Conservation (phyloP, 192 early-diverging fungal genomes). For the Neocallimastix lanati region DNA sequence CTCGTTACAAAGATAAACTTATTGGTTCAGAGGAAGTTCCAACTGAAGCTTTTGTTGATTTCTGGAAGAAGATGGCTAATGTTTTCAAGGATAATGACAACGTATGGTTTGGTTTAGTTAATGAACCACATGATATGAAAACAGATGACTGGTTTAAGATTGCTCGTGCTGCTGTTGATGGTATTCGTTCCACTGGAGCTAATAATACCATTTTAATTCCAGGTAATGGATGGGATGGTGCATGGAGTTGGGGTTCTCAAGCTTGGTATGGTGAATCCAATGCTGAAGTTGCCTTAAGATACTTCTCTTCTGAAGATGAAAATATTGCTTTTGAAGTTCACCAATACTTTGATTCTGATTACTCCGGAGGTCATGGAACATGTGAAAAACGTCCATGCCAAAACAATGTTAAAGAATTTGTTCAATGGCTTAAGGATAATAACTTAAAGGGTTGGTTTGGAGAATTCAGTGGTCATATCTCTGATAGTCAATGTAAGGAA, state of each 20-base stretch:
- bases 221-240: constrained; percentile 9
- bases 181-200: constrained; percentile 10
- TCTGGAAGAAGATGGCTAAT: neutral
- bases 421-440: constrained; percentile 6
- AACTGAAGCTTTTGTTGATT: neutral
- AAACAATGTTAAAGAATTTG: neutral
- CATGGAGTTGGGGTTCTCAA: constrained; percentile 1
- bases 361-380: neutral
- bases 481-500: constrained; percentile 1
- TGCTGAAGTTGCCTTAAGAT: constrained; percentile 12
- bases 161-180: constrained; percentile 9
- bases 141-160: constrained; percentile 1
- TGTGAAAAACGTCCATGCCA: constrained; percentile 5
- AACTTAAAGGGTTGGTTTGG: constrained; percentile 9
- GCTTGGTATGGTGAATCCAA: neutral
- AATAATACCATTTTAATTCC: constrained; percentile 9
- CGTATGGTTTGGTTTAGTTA: constrained; percentile 6
- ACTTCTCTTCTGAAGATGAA: too few species aligned
- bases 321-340: too few species aligned
- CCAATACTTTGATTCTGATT: too few species aligned
- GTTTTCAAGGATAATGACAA: neutral
- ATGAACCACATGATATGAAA: too few species aligned
- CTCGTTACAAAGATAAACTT: too few species aligned
- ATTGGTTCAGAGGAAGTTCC: neutral
- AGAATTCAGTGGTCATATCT: constrained; percentile 1